Base-by-base conservation (phyloP, 2,329 filamentous ascomycete genomes). In the Cryoendolithus antarcticus region DNA sequence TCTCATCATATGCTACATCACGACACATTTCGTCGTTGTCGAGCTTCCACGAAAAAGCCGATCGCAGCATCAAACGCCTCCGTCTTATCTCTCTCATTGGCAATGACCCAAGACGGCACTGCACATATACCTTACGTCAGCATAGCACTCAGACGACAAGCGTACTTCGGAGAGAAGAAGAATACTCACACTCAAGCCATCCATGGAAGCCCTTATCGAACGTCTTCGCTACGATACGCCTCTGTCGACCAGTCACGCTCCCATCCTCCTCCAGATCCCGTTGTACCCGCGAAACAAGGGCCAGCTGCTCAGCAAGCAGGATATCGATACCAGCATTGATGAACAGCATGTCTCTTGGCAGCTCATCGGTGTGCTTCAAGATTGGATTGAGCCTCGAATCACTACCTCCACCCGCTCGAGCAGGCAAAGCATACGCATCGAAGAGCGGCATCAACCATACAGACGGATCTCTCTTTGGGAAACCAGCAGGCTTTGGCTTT, bases 271-370 rank as follows among this genome's bases (percentile, higher is more conserved):
- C 53, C 10, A 56, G 10, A 30, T 55, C 56, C 30, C 42, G 42
- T 43, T 49, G 54, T 28, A 61, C 21, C 27, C 64, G 48, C 46
- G 61, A 50, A 2, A 60, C 53, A 45, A 69, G 63, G 2, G 40
- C 44, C 29, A 58, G 52, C 48, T 65, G 61, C 49, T 69, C 64
- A 9, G 59, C 48, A 1, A 60, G 45, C 5, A 68, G 45, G 28
- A 69, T 65, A 40, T 69, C 65, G 8, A 64, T 52, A 6, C 43
- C 56, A 3, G 63, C 50, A 9, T 67, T 52, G 4, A 66, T 49
- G 34, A 70, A 53, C 10, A 68, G 39, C 44, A 69, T 59, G 9
- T 60, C 44, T 15, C 50, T 39, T 0, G 65, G 66, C n/a, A 69
- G 46, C 0, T 47, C 53, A 29, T 59, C 54, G 24, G 50, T 46